Percentiles rank a stretch among this genome's conserved stretches.
Evolutionary conservation across 2,329 filamentous ascomycete genomes (phyloP).

Genomic region (Fusarium pseudoanthophilum): DNA sequence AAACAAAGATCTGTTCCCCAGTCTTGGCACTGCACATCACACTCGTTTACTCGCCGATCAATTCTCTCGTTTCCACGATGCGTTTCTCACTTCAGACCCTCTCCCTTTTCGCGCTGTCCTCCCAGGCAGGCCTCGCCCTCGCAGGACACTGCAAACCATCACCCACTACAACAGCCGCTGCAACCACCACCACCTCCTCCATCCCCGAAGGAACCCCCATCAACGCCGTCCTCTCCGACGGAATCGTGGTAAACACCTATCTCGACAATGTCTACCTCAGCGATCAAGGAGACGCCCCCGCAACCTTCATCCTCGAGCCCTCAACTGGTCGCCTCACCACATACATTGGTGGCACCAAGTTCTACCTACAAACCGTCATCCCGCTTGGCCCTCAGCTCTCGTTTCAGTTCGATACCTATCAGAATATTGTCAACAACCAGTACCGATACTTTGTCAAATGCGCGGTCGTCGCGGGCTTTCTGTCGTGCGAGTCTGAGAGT

Average conservation of each 20-base stretch:
- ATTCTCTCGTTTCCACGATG: neutral
- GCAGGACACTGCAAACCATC: neutral
- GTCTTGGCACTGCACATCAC: neutral
- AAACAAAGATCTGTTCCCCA: neutral
- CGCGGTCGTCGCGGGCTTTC: neutral
- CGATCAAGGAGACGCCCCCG: neutral
- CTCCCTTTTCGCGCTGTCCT: rapidly evolving
- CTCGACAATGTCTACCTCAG: neutral
- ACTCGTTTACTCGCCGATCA: neutral
- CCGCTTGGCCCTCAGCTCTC: neutral
- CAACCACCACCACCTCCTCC: neutral
- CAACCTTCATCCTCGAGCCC: neutral
- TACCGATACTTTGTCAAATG: neutral
- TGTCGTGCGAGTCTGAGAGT: neutral
- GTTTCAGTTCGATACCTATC: neutral
- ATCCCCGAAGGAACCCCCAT: neutral
- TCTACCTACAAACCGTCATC: neutral
- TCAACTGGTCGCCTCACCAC: neutral
- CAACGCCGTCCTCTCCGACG: neutral
- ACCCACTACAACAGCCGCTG: neutral
- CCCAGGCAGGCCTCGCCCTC: neutral
- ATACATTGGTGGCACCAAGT: neutral
- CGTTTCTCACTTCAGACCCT: rapidly evolving
- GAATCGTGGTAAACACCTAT: neutral
- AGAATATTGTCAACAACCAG: neutral